Base-by-base conservation (phyloP, 1,139 yeast species). In the Geotrichum phurueaensis region DNA sequence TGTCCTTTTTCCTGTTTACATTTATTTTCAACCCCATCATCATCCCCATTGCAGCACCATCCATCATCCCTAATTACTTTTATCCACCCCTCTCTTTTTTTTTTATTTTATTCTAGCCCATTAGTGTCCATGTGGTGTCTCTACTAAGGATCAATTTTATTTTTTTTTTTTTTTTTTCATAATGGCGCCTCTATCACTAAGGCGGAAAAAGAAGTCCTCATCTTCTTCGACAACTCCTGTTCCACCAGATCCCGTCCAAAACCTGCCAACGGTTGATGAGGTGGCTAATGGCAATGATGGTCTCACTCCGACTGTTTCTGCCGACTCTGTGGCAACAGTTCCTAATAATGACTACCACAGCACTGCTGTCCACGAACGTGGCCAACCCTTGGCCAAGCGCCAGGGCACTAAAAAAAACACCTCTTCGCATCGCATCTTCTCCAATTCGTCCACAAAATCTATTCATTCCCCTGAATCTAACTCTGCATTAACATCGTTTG, bases 121-220 rank as follows among this genome's bases (percentile, higher is more conserved):
- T 27, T 27, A 7, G 39, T 15, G 39, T 33, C n/a, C 39, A 33
- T 33, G 39, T 27, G 31, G 31, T 27, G 31, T 27, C 39, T 33
- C n/a, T 33, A 33, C n/a, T 33, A 33, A 33, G n/a, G 15, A 12
- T n/a, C 3, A 33, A 33, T 15, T 4, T 15, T 9, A 33, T 12
- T 13, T 33, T 4, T 13, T 15, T 4, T 15, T 9, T 12, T 12
- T 13, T 33, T 4, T 13, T 12, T 33, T 33, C n/a, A 49, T 31
- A 51, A 51, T 51, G 54, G 45, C 54, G 54, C 54, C 54, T 18
- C 12, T 51, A 29, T 51, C 54, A 31, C 27, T 51, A 33, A 51
- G 54, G 54, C 39, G 54, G 33, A 51, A 51, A 39, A 51, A 51
- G 54, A 51, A 51, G 33, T 39, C 22, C 3, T 12, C 31, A 10